Conservation (phyloP, 2,329 filamentous ascomycete genomes). For the Aciculosporium take region DNA sequence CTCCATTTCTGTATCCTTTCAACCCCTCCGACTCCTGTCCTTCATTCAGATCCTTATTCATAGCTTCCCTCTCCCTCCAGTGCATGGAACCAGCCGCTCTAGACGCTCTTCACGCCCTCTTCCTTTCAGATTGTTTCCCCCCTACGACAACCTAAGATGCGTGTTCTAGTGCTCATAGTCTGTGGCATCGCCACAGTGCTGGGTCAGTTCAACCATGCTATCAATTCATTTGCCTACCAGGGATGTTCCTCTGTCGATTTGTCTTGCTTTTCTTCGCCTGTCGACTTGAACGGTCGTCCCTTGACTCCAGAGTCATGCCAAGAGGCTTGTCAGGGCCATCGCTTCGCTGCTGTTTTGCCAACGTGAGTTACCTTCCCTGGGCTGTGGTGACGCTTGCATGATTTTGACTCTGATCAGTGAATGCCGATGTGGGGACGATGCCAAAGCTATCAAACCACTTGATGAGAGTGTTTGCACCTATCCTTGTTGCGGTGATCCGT, state of each 20-base stretch:
- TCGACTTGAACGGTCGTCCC: conserved; percentile 11
- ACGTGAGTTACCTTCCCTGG: conserved; percentile 12
- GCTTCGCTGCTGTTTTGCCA: conserved; percentile 17
- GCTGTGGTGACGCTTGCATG: rapidly evolving
- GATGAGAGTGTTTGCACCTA: conserved; percentile 19
- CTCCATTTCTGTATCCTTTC: conserved; percentile 5
- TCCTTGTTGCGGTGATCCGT: conserved; percentile 15
- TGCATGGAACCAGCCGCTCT: conserved; percentile 2
- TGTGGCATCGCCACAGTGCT: conserved; percentile 11
- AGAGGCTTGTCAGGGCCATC: conserved; percentile 15
- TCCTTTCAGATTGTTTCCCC: conserved; percentile 1
- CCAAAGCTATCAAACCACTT: conserved; percentile 13
- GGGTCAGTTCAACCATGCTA: conserved; percentile 10
- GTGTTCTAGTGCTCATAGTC: conserved; percentile 10
- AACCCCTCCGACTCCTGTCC: conserved; percentile 3
- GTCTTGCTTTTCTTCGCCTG: conserved; percentile 13
- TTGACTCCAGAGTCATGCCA: conserved; percentile 16
- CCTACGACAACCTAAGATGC: conserved; percentile 11
- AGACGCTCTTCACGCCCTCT: not conserved
- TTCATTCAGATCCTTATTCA: conserved; percentile 6
- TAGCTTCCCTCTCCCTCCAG: conserved; percentile 2
- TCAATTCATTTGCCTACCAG: conserved; percentile 13
- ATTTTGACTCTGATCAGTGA: conserved; percentile 13
- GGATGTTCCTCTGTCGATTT: conserved; percentile 17
- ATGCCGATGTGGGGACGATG: conserved; percentile 22